Conservation (phyloP, 129 eudicot genomes). For the Erigeron canadensis region DNA sequence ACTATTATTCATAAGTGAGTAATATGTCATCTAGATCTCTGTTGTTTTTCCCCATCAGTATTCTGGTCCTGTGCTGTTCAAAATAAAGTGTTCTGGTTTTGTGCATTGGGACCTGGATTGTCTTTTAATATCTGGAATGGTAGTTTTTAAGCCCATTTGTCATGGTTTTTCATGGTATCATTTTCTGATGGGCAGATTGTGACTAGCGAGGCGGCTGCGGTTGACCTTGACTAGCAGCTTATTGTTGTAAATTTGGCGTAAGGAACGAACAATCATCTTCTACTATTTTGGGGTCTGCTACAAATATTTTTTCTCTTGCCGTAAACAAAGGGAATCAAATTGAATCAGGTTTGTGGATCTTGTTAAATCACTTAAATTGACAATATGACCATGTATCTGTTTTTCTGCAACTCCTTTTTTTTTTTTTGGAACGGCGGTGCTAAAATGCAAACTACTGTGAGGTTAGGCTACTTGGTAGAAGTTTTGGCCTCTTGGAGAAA, state of each 20-base stretch:
- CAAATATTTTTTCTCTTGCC: not conserved
- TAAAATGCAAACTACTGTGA: too few species aligned
- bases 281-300: conserved; percentile 19
- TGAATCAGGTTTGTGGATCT: not conserved
- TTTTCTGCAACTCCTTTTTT: too few species aligned
- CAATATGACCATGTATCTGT: not conserved
- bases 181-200: conserved; percentile 59
- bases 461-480: too few species aligned
- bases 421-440: too few species aligned
- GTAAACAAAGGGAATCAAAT: conserved; percentile 4
- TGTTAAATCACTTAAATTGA: not conserved
- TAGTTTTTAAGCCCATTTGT: not conserved
- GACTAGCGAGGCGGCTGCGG: conserved; percentile 42
- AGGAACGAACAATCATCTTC: not conserved
- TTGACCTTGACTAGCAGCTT: conserved; percentile 47
- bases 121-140: not conserved
- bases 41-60: not conserved
- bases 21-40: not conserved
- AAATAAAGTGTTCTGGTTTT: not conserved
- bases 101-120: conserved; percentile 5
- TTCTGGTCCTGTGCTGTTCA: not conserved
- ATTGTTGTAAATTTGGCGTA: conserved; percentile 5
- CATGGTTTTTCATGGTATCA: not conserved
- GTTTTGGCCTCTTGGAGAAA: too few species aligned
- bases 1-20: not conserved